These are phyloP conservation scores for Blepharisma undulans DNA, from an alignment of 169 alveolate species.

Conservation along the genomic window DNA sequence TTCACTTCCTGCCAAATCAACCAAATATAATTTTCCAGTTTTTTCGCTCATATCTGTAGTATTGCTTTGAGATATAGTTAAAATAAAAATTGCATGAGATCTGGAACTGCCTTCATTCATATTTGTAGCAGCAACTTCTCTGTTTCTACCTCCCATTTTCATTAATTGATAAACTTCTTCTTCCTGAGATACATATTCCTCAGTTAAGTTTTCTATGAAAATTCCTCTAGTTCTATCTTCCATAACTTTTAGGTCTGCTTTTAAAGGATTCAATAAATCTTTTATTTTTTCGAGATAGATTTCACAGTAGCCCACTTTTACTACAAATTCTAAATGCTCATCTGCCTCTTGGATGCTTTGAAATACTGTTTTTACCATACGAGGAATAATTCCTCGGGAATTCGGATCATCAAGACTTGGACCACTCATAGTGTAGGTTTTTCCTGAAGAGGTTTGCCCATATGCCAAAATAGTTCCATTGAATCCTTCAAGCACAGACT, in stretches of 20 bases:
- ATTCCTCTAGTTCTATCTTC: constrained; percentile 83
- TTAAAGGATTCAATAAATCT: constrained; percentile 76
- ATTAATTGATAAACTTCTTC: constrained; percentile 84
- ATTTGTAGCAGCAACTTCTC: constrained; percentile 86
- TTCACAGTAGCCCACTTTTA: constrained; percentile 84
- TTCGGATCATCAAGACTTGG: background rate
- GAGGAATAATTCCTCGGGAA: constrained; percentile 82
- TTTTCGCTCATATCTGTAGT: constrained; percentile 72
- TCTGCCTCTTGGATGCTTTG: constrained; percentile 66
- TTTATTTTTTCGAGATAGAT: constrained; percentile 87
- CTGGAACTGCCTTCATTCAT: constrained; percentile 85
- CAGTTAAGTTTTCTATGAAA: constrained; percentile 83
- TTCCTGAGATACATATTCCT: constrained; percentile 76
- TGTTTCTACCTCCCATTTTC: constrained; percentile 81
- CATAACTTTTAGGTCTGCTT: constrained; percentile 67
- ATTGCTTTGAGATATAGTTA: constrained; percentile 77
- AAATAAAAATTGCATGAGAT: constrained; percentile 78
- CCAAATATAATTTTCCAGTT: constrained; percentile 78
- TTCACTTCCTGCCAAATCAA: constrained; percentile 84
- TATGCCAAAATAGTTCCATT: constrained; percentile 91
- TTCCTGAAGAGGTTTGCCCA: constrained; percentile 90
- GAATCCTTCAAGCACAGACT: constrained; percentile 83
- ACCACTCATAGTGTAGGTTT: constrained; percentile 79
- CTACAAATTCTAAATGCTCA: constrained; percentile 77
- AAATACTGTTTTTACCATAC: constrained; percentile 81